Evolutionary conservation across 2,329 filamentous ascomycete species (phyloP).

Genomic region (Cephalotrichum gorgonifer): DNA sequence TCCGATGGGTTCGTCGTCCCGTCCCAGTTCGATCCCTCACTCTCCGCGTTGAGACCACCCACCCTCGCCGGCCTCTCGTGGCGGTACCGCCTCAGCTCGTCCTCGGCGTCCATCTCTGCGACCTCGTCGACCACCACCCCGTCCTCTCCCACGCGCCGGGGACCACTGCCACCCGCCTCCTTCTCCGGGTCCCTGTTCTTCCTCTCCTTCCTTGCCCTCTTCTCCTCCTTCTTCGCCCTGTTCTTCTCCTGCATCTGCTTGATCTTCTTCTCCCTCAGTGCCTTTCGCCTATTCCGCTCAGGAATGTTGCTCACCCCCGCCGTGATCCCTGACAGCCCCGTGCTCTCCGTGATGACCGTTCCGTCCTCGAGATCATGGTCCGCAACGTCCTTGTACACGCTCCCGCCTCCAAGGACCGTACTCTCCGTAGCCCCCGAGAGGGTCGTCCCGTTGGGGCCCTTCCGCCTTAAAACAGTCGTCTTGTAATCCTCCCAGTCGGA

Average conservation of each 20-base stretch:
- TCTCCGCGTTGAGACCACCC: conserved; percentile 75
- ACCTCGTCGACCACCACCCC: conserved; percentile 50
- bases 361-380: conserved; percentile 28
- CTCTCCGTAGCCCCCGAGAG: conserved; percentile 72
- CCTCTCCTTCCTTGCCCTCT: conserved; percentile 18
- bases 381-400: conserved; percentile 66
- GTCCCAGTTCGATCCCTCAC: conserved; percentile 72
- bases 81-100: conserved; percentile 73
- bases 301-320: conserved; percentile 45
- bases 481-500: conserved; percentile 99
- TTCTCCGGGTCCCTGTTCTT: conserved; percentile 24
- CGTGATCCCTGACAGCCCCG: conserved; percentile 43
- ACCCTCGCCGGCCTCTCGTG: conserved; percentile 79
- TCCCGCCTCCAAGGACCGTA: conserved; percentile 80
- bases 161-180: conserved; percentile 26
- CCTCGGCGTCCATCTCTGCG: conserved; percentile 52
- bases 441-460: conserved; percentile 79
- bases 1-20: conserved; percentile 58
- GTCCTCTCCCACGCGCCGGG: conserved; percentile 45
- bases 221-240: conserved; percentile 24
- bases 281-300: conserved; percentile 45
- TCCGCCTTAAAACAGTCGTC: conserved; percentile 78
- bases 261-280: conserved; percentile 36
- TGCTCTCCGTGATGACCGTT: conserved; percentile 34
- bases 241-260: conserved; percentile 23